Evolutionary conservation across 371 early-diverging fungal species (phyloP), one percentile per base, ranked within the genome.

Genomic region (Saksenaea oblongispora): DNA sequence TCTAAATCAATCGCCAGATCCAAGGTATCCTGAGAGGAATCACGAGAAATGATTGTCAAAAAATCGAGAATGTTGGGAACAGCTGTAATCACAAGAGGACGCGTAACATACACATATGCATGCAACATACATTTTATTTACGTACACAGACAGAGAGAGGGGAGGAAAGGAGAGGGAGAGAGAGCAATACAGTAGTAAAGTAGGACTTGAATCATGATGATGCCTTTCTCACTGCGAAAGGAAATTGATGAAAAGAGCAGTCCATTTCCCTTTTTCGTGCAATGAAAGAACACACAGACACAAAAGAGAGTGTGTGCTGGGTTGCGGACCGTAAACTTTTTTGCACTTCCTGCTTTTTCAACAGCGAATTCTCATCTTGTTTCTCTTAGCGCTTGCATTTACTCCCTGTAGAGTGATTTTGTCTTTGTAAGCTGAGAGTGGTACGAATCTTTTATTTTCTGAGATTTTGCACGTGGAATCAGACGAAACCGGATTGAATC

Each of bases 251-350:
- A 36, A 36, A 36, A 36, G 39, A 39, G 39, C 39, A 39, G 39
- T 39, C 39, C 39, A 39, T 39, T 39, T n/a, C 15, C n/a, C n/a
- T 39, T 39, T 39, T 39, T 39, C n/a, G 39, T 31, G 31, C 31
- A 31, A 2, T 2, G 31, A 31, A 31, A 31, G 31, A 31, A 31
- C 31, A 31, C 31, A 31, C 31, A 31, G 31, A 31, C 31, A 31
- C 31, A 31, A 31, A 31, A 31, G 39, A 39, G 39, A 39, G 39
- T 47, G n/a, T 47, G 24, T 47, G 51, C 51, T 47, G 44, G 17
- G 51, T 18, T 9, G 51, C 51, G 51, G 51, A 47, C 51, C 51
- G 51, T 47, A 47, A 47, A 47, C 51, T 47, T 47, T 47, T 47
- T 47, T 47, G 39, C 24, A 47, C 51, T 47, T 47, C 51, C 51